Evolutionary conservation across 2,329 filamentous ascomycete genomes (phyloP).

Genomic region (Fusarium cicatricum): DNA sequence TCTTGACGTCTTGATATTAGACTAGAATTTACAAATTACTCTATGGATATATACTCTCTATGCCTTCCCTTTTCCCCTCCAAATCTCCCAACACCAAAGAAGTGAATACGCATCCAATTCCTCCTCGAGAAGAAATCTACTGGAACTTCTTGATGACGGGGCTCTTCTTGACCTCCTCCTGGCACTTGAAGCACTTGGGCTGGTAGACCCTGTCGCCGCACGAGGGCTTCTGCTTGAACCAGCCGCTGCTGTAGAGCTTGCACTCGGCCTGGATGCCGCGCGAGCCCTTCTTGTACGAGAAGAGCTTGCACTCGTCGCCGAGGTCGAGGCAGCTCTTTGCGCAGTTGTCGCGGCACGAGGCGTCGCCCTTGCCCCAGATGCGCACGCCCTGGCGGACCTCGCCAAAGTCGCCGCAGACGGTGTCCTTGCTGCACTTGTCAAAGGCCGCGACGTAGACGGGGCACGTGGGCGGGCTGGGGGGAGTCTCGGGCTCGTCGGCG

Average conservation of each 20-base stretch:
- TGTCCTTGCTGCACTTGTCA: conserved; percentile 7
- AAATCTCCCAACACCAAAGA: conserved; percentile 15
- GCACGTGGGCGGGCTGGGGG: too few species aligned
- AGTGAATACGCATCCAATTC: conserved; percentile 14
- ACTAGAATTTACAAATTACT: conserved; percentile 22
- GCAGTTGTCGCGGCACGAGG: conserved; percentile 24
- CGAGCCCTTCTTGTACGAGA: conserved; percentile 16
- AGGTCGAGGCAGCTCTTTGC: conserved; percentile 32
- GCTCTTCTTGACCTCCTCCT: conserved; percentile 10
- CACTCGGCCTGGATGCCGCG: conserved; percentile 14
- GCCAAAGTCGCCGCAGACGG: conserved; percentile 19
- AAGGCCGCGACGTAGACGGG: too few species aligned
- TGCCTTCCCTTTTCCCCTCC: conserved; percentile 2
- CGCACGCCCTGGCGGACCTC: conserved; percentile 13
- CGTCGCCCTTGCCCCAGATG: conserved; percentile 10
- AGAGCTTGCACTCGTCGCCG: conserved; percentile 16
- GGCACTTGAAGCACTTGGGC: conserved; percentile 18
- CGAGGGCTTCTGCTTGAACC: not conserved
- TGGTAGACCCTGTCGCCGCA: not conserved
- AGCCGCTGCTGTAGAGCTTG: conserved; percentile 21
- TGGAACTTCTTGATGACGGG: too few species aligned
- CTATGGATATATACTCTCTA: conserved; percentile 21
- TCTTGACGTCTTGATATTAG: conserved; percentile 21
- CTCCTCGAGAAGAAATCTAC: too few species aligned
- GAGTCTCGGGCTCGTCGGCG: too few species aligned